Evolutionary conservation across 225 moss, liverwort and hornwort species (phyloP).

Genomic region (Pleurozium schreberi): DNA sequence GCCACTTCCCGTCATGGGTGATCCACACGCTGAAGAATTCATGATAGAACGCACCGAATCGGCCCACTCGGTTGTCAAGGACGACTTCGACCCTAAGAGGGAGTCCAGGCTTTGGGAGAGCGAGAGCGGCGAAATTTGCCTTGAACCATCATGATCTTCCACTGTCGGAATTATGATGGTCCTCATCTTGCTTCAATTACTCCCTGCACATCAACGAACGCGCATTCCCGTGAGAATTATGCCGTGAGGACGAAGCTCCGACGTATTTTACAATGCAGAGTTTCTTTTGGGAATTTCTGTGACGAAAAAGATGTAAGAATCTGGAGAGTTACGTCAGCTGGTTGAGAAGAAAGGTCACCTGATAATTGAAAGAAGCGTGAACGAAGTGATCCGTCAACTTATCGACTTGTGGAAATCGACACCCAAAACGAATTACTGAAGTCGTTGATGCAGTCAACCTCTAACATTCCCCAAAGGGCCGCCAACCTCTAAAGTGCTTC

Average conservation of each 20-base stretch:
- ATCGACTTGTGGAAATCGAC: background rate
- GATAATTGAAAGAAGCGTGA: background rate
- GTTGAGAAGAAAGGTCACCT: background rate
- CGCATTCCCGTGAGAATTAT: background rate
- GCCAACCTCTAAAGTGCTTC: background rate
- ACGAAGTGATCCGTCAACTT: background rate
- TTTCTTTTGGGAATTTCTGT: background rate
- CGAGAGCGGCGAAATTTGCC: conserved; percentile 16
- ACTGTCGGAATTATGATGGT: conserved; percentile 24
- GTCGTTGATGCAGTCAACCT: background rate
- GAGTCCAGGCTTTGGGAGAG: conserved; percentile 35
- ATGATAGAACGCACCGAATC: conserved; percentile 43
- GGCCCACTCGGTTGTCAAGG: conserved; percentile 40
- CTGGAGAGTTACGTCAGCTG: background rate
- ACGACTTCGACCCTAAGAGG: conserved; percentile 34
- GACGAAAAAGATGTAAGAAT: background rate
- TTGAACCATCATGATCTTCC: conserved; percentile 4
- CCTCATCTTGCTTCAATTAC: background rate
- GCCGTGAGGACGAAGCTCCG: background rate
- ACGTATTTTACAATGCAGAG: background rate
- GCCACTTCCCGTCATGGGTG: conserved; percentile 10
- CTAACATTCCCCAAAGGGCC: background rate
- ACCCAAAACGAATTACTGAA: background rate
- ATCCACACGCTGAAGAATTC: conserved; percentile 21
- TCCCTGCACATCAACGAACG: background rate